Percentiles rank a stretch among this genome's conserved stretches.
Conservation (phyloP, 306 rosid genomes). For the Vigna hirtella region DNA sequence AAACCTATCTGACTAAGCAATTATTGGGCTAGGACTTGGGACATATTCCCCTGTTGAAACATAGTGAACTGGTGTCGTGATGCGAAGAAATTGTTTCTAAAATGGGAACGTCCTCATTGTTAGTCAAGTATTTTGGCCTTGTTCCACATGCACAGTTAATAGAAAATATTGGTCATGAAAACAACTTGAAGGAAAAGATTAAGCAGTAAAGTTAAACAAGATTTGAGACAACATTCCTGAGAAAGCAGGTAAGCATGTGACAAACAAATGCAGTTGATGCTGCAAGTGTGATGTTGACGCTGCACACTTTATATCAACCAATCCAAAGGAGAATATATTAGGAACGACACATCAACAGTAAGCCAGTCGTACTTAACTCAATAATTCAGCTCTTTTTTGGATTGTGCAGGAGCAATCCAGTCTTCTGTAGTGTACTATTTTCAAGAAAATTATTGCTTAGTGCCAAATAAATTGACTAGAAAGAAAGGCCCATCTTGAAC, state of each 20-base stretch:
- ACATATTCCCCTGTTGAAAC: constrained; percentile 42
- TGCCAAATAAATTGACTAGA: constrained; percentile 15
- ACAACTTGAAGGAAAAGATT: constrained; percentile 30
- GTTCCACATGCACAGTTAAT: constrained; percentile 5
- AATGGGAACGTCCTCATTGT: background rate
- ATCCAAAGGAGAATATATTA: constrained; percentile 26
- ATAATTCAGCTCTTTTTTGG: constrained; percentile 40
- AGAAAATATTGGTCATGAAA: background rate
- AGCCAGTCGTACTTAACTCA: background rate
- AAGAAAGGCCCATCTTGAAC: background rate
- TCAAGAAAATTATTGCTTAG: constrained; percentile 19
- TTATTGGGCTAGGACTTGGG: constrained; percentile 38
- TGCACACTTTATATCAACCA: constrained; percentile 46
- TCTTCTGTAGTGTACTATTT: constrained; percentile 7
- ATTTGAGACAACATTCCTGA: constrained; percentile 9
- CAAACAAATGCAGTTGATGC: constrained; percentile 46
- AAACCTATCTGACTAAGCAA: constrained; percentile 47
- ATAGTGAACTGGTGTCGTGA: constrained; percentile 22
- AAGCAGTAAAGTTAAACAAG: constrained; percentile 35
- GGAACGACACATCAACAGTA: constrained; percentile 8
- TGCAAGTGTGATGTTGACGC: background rate
- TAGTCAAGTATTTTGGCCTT: constrained; percentile 4
- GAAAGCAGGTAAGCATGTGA: constrained; percentile 35
- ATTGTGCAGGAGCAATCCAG: constrained; percentile 5
- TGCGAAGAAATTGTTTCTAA: constrained; percentile 21